Evolutionary conservation across 1,139 yeast species (phyloP), one percentile per base, ranked within the genome.

Genomic region (Suhomyces bolitotheri): DNA sequence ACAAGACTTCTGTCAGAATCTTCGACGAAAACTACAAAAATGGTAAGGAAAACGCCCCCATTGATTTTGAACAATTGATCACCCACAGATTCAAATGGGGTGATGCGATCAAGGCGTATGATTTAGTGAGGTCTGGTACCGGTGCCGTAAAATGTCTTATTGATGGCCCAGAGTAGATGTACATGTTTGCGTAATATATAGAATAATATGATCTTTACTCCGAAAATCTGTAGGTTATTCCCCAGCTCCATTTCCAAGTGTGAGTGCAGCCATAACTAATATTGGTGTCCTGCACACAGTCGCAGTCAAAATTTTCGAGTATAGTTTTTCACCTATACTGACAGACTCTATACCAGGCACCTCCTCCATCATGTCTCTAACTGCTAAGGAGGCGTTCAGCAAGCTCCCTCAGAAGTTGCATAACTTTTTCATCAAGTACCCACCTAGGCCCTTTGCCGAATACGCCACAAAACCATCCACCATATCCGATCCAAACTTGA

Each of bases 71-170:
- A 45, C 68, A 75, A 31, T 71, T 90, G 47, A 80, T 90, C 50
- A 86, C 96, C 9, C 92, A 88, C 60, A 74, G 84, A 50, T 87
- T 76, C 69, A 60, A 71, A 36, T 85, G 87, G 52, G 74, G 76
- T 31, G 84, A 89, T 37, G 92, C 96, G 17, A 75, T 78, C 43
- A 75, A 81, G 50, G 97, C 97, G 3, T 90, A 87, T 60, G 84
- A 85, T 44, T 71, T 76, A 38, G 85, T 82, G 26, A 72, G 71
- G 50, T 60, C 63, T 8, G 75, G 76, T 15, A 52, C 51, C 26
- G 73, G 68, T 22, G 64, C 71, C 38, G 73, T 71, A 38, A 71
- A 71, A 52, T 63, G 71, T 49, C 64, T 71, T 34, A 71, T 71
- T 41, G 72, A 68, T 36, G 76, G 76, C 7, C 76, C 76, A 3